Evolutionary conservation across 2,329 filamentous ascomycete genomes (phyloP).

Genomic region (Cryphonectria radicalis): DNA sequence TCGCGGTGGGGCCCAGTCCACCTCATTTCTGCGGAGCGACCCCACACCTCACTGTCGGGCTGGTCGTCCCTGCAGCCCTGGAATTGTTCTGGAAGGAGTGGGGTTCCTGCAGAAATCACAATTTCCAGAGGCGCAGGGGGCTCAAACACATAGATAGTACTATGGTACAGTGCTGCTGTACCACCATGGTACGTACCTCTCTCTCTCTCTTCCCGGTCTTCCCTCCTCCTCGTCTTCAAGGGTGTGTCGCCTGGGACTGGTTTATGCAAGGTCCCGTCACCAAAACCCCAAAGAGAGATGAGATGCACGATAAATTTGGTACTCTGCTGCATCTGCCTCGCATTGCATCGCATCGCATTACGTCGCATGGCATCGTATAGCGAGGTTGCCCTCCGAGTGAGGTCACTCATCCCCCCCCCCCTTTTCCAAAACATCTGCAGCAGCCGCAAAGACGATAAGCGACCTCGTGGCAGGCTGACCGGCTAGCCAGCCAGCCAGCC

Average conservation of each 20-base stretch:
- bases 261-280: conserved; percentile 24
- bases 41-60: conserved; percentile 18
- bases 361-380: background rate
- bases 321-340: background rate
- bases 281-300: background rate
- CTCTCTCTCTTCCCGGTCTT: background rate
- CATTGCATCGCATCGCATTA: conserved; percentile 1
- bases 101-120: conserved; percentile 22
- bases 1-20: conserved; percentile 22
- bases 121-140: conserved; percentile 21
- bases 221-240: background rate
- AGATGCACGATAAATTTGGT: conserved; percentile 13
- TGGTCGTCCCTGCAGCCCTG: conserved; percentile 18
- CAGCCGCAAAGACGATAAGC: conserved; percentile 4
- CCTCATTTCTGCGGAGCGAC: conserved; percentile 22
- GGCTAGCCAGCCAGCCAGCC: background rate
- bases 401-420: background rate
- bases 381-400: conserved; percentile 2
- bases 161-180: background rate
- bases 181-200: background rate
- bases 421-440: background rate
- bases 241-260: conserved; percentile 11
- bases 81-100: conserved; percentile 30
- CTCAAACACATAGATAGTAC: background rate
- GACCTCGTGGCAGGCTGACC: conserved; percentile 3